These are phyloP conservation scores for Colletotrichum godetiae DNA, from an alignment of 2,329 filamentous ascomycete species.

Conservation along the genomic window DNA sequence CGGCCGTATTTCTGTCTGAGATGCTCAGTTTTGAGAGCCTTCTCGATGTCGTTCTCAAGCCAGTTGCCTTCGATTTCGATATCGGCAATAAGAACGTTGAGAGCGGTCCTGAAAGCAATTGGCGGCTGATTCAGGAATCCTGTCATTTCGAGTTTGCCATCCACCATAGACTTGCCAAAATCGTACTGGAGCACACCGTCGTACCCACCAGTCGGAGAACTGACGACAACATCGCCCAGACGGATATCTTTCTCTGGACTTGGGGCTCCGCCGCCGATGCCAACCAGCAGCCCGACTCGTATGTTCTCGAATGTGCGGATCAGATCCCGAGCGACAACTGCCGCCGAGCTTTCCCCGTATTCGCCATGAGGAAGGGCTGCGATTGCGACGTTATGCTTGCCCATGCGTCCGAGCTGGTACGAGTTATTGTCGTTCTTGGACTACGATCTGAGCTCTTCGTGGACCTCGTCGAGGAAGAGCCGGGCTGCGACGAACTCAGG, in stretches of 20 bases:
- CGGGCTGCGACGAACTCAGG: constrained; percentile 43
- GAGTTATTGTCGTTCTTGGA: constrained; percentile 34
- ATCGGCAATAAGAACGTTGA: background rate
- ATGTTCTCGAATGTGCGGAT: constrained; percentile 45
- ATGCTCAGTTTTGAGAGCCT: too few species aligned
- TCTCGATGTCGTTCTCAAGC: too few species aligned
- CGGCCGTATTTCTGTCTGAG: background rate
- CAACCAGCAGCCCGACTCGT: constrained; percentile 38
- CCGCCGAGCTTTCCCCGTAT: constrained; percentile 45
- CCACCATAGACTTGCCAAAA: constrained; percentile 26
- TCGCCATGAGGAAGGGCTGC: constrained; percentile 44
- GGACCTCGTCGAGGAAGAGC: constrained; percentile 43
- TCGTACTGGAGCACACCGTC: constrained; percentile 32
- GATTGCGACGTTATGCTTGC: constrained; percentile 46
- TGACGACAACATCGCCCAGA: constrained; percentile 33
- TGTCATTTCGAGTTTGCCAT: constrained; percentile 6
- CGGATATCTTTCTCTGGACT: constrained; percentile 47
- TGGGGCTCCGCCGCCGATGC: constrained; percentile 48
- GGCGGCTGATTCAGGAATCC: constrained; percentile 22
- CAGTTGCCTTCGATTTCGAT: background rate
- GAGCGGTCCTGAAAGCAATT: background rate
- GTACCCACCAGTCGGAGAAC: background rate
- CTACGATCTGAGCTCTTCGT: constrained; percentile 38
- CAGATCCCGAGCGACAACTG: constrained; percentile 47
- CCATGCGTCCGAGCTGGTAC: constrained; percentile 45